Conservation (phyloP, 768 basidiomycete genomes). For the Pholiota microspora region DNA sequence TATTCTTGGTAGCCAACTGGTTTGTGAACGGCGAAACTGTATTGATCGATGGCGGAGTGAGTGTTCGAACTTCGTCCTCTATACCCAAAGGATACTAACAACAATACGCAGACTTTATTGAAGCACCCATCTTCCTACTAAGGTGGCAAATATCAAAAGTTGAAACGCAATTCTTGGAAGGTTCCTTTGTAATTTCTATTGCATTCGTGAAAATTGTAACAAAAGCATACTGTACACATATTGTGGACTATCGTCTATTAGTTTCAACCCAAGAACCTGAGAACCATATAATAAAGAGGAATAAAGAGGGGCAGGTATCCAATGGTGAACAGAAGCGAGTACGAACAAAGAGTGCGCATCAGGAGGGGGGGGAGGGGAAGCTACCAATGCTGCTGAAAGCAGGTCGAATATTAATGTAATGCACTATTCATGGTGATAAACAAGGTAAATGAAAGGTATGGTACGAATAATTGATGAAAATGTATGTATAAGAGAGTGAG, state of each 20-base stretch:
- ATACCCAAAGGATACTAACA: background rate
- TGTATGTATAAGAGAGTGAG: no score
- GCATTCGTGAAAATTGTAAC: background rate
- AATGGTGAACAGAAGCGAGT: no score
- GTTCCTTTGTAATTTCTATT: background rate
- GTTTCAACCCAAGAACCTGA: background rate
- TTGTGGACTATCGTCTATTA: slow-evolving; percentile 2
- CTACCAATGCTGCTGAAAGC: background rate
- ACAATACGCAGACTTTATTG: background rate
- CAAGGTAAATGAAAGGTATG: background rate
- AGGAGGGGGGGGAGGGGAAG: background rate
- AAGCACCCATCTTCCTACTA: slow-evolving; percentile 4
- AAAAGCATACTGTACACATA: background rate
- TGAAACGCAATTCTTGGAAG: no score
- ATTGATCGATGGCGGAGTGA: slow-evolving; percentile 8
- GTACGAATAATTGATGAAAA: background rate
- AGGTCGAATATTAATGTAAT: background rate
- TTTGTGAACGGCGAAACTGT: slow-evolving; percentile 9
- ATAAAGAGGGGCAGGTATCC: background rate
- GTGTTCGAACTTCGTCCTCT: background rate
- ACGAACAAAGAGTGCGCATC: no score
- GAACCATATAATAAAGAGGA: background rate
- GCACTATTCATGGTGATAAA: background rate
- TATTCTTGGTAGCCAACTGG: slow-evolving; percentile 8
- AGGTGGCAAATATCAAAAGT: background rate